Percentiles rank a stretch among this genome's conserved stretches.
These are phyloP conservation scores for Cercospora zeina DNA, from an alignment of 2,329 filamentous ascomycete genomes.

Conservation along the genomic window DNA sequence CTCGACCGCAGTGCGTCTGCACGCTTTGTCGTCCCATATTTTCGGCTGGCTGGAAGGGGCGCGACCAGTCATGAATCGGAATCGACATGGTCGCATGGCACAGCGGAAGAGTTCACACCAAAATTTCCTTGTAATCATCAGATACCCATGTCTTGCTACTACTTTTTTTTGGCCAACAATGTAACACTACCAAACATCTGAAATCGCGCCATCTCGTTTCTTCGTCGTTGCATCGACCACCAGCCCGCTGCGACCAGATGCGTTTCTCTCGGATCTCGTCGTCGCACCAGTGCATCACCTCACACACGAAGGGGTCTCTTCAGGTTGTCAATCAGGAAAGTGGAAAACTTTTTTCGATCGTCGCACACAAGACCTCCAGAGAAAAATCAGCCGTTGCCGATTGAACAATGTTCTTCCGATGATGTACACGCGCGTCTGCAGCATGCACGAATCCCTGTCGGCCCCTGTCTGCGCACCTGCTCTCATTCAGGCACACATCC, in stretches of 20 bases:
- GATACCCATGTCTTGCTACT: constrained; percentile 20
- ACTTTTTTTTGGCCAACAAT: constrained; percentile 12
- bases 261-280: neutral
- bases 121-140: constrained; percentile 23
- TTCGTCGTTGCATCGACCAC: neutral
- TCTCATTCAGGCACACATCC: neutral
- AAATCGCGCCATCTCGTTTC: neutral
- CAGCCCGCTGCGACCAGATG: neutral
- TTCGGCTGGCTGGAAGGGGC: neutral
- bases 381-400: neutral
- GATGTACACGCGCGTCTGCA: constrained; percentile 26
- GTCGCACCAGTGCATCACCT: neutral
- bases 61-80: neutral
- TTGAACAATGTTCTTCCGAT: constrained; percentile 12
- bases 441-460: constrained; percentile 15
- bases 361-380: constrained; percentile 17
- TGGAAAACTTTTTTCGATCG: neutral
- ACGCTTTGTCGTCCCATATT: neutral
- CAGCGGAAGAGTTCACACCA: neutral
- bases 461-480: neutral
- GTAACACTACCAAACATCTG: neutral
- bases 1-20: neutral
- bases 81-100: constrained; percentile 3
- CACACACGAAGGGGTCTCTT: neutral
- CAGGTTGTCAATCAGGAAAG: constrained; percentile 1